Base-by-base conservation (phyloP, 2,329 filamentous ascomycete species). In the Claviceps lovelessii region DNA sequence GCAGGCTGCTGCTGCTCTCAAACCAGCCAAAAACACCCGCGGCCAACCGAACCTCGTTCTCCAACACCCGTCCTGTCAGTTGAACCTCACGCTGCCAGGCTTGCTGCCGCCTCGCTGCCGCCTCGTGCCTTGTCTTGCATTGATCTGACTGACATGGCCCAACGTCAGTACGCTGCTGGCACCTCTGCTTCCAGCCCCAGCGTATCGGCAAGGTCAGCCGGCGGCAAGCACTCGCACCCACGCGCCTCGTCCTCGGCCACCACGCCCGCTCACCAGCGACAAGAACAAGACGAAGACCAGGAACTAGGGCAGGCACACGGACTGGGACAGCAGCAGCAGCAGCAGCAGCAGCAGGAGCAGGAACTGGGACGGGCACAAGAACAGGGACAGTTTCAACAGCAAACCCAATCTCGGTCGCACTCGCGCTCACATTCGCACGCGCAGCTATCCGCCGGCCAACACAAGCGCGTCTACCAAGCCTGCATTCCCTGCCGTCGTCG, bases 401-500 rank as follows among this genome's bases (percentile, higher is more conserved):
- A 53, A 52, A 59, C 55, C 52, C 54, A 49, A 51, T 52, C 45
- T 4, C 45, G 28, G 45, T 47, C 45, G 45, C 45, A 46, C 8
- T 29, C 45, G 23, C 11, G 17, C 17, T 29, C 45, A 13, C 13
- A 29, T 17, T 54, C 52, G 37, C 49, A 42, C 51, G 41, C 51
- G 46, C 41, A 57, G 49, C 59, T 19, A 55, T 49, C 42, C 41
- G 41, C 42, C 19, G 50, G 42, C 35, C 47, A 35, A 49, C 78
- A 83, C 65, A 81, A 81, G 67, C 77, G 79, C 53, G 79, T 82
- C 59, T 83, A 83, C 59, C 79, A 83, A 63, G 79, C 79, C 35
- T 83, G 79, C 64, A 82, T 83, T 51, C 79, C 79, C 7, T 83
- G 79, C 58, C 77, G 79, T 19, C 75, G 78, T 4, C 75, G 79